Percentiles rank a stretch among this genome's conserved stretches.
Evolutionary conservation across 257 asterid genomes (phyloP).

Genomic region (Cinchona pubescens): DNA sequence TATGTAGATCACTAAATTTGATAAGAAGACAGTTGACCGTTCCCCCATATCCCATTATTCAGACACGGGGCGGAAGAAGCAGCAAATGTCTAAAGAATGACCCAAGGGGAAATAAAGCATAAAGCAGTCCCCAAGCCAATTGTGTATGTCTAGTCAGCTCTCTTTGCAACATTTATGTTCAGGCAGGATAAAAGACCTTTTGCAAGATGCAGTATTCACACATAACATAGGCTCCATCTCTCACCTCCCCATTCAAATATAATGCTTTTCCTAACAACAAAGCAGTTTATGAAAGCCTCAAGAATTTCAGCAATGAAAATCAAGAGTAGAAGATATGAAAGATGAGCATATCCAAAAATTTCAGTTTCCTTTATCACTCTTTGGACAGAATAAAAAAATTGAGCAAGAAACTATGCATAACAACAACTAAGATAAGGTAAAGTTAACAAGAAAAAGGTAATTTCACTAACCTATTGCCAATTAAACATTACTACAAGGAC

Average conservation of each 20-base stretch:
- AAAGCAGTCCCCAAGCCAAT: not conserved
- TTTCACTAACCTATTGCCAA: not conserved
- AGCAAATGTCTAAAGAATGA: not conserved
- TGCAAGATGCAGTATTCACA: not conserved
- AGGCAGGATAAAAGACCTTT: not conserved
- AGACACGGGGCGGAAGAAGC: not conserved
- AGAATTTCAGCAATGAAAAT: not conserved
- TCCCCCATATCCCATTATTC: not conserved
- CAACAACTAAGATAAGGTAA: not conserved
- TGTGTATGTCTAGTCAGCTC: not conserved
- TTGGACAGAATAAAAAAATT: not conserved
- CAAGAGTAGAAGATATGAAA: not conserved
- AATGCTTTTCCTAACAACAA: not conserved
- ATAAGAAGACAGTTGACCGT: not conserved
- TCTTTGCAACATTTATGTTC: not conserved
- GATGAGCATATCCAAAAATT: not conserved
- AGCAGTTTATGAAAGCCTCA: not conserved
- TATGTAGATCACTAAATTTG: not conserved
- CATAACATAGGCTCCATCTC: not conserved
- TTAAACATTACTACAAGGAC: no score
- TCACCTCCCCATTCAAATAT: not conserved
- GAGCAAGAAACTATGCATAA: not conserved
- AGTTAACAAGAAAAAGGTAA: no score
- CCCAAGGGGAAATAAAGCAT: not conserved
- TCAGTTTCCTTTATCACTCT: no score